phyloP scores from a whole-genome alignment of 371 early-diverging fungal species.

The Mucor lusitanicus region DNA sequence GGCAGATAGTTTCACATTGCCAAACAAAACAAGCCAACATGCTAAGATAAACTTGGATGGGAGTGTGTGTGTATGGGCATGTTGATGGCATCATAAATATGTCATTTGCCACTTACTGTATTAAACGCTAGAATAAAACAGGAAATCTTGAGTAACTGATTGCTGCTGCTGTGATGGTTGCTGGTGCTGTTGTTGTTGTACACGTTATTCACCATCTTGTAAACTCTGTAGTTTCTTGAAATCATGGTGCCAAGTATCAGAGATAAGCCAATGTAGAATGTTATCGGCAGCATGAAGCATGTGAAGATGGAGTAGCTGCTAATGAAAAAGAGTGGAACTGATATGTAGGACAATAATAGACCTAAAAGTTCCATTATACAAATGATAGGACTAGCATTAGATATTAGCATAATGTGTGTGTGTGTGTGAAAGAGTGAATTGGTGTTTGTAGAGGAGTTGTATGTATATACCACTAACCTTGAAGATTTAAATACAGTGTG shows the following conservation, averaged over 20 bases:
- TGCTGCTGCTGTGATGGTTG: background rate
- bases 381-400: constrained; percentile 45
- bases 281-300: constrained; percentile 46
- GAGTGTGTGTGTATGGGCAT: constrained; percentile 17
- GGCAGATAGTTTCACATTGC: constrained; percentile 31
- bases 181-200: background rate
- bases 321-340: constrained; percentile 36
- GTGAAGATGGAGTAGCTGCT: constrained; percentile 41
- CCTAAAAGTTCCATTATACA: constrained; percentile 57
- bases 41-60: constrained; percentile 35
- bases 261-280: constrained; percentile 50
- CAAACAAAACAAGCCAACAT: constrained; percentile 34
- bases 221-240: constrained; percentile 57
- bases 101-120: background rate
- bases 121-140: background rate
- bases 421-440: background rate
- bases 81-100: background rate
- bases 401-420: background rate
- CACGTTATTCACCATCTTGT: constrained; percentile 15
- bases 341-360: constrained; percentile 48
- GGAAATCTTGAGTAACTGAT: background rate
- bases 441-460: background rate
- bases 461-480: constrained; percentile 31
- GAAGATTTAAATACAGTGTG: constrained; percentile 55
- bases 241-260: constrained; percentile 56